Conservation (phyloP, 2,329 filamentous ascomycete species). For the Penicillium sp. region DNA sequence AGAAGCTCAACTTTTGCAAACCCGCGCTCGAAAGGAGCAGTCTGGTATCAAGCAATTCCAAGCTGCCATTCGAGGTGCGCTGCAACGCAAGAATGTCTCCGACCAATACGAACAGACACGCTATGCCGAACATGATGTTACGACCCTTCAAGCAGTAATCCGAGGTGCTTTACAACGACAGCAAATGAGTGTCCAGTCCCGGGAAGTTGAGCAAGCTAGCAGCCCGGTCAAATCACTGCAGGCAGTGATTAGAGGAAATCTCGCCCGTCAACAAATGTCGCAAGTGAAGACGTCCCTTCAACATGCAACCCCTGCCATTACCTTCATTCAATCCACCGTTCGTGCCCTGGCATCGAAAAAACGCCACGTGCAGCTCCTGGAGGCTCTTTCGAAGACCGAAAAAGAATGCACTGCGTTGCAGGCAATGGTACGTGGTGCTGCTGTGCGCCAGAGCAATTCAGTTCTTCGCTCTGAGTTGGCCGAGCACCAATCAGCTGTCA, state of each 20-base stretch:
- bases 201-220: conserved; percentile 56
- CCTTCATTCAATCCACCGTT: conserved; percentile 44
- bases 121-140: conserved; percentile 59
- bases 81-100: conserved; percentile 49
- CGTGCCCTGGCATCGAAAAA: conserved; percentile 47
- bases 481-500: conserved; percentile 37
- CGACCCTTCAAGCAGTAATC: conserved; percentile 68
- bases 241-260: conserved; percentile 66
- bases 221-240: conserved; percentile 61
- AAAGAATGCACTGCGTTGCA: conserved; percentile 53
- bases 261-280: conserved; percentile 38
- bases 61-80: conserved; percentile 60
- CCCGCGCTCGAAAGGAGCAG: conserved; percentile 47
- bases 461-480: conserved; percentile 38
- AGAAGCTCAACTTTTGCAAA: conserved; percentile 51
- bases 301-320: conserved; percentile 38
- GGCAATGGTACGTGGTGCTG: conserved; percentile 51
- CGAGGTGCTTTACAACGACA: conserved; percentile 70
- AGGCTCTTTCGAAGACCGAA: conserved; percentile 50
- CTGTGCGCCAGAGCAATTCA: conserved; percentile 37
- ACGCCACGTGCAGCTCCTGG: conserved; percentile 46
- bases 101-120: conserved; percentile 49
- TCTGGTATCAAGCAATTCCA: conserved; percentile 58
- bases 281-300: conserved; percentile 35
- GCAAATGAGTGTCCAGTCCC: conserved; percentile 38